phyloP scores from a whole-genome alignment of 257 asterid species.

The Nyctanthes arbortristis region DNA sequence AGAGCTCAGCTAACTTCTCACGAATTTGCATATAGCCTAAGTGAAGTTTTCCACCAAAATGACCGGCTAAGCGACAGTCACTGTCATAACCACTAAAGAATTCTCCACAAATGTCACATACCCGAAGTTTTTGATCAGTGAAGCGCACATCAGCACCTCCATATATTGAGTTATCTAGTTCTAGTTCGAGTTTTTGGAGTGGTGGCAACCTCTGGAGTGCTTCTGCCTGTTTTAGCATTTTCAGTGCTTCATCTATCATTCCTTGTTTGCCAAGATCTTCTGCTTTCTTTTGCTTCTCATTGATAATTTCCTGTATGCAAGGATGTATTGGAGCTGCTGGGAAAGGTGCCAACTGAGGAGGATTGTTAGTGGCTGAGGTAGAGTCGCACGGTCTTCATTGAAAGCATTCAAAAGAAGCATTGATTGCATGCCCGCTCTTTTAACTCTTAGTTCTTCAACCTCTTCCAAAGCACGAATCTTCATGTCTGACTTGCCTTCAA shows the following conservation, averaged over 20 bases:
- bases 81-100: slow-evolving; percentile 73
- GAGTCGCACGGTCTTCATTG: slow-evolving; percentile 91
- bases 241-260: slow-evolving; percentile 83
- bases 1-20: slow-evolving; percentile 90
- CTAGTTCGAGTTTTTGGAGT: slow-evolving; percentile 71
- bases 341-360: slow-evolving; percentile 52
- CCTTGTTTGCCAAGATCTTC: slow-evolving; percentile 97
- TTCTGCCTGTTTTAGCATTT: slow-evolving; percentile 89
- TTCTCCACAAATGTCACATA: slow-evolving; percentile 81
- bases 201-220: slow-evolving; percentile 81
- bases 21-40: slow-evolving; percentile 94
- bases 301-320: slow-evolving; percentile 84
- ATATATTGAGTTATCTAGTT: slow-evolving; percentile 65
- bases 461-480: slow-evolving; percentile 88
- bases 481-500: slow-evolving; percentile 90
- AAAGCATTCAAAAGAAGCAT: slow-evolving; percentile 96
- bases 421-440: slow-evolving; percentile 92
- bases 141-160: slow-evolving; percentile 88
- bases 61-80: slow-evolving; percentile 98
- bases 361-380: slow-evolving; percentile 83
- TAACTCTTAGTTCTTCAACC: slow-evolving; percentile 78
- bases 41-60: slow-evolving; percentile 99
- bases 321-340: slow-evolving; percentile 83
- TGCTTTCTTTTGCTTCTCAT: slow-evolving; percentile 90
- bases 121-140: slow-evolving; percentile 98